phyloP scores from a whole-genome alignment of 176 grass and related monocot species.

The Rhynchospora breviuscula region DNA sequence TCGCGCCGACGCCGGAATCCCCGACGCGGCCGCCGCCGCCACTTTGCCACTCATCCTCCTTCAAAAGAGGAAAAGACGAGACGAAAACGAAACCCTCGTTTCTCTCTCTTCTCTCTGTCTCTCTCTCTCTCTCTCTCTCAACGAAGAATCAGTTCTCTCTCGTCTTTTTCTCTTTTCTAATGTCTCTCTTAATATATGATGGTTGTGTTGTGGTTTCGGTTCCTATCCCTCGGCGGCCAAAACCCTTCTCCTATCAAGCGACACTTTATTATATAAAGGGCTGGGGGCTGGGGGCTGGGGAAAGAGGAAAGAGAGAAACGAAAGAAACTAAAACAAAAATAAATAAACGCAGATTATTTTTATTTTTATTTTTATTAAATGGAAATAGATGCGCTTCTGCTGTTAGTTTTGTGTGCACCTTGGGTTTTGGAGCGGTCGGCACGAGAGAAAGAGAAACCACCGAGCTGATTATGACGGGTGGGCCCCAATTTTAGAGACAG shows the following conservation, averaged over 20 bases:
- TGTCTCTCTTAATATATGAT: background rate
- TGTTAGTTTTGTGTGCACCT: background rate
- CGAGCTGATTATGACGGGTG: background rate
- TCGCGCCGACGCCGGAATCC: slow-evolving; percentile 52
- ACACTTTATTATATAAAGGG: slow-evolving; percentile 5
- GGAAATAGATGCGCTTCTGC: background rate
- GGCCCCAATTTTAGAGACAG: background rate
- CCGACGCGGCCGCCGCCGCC: slow-evolving; percentile 36
- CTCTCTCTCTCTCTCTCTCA: background rate
- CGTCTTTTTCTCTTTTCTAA: background rate
- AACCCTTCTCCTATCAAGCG: slow-evolving; percentile 1
- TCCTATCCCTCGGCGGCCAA: slow-evolving; percentile 26
- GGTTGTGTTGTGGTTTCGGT: background rate
- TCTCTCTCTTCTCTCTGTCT: background rate
- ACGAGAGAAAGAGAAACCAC: background rate
- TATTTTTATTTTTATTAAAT: background rate
- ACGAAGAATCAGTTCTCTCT: background rate
- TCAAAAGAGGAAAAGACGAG: slow-evolving; percentile 7
- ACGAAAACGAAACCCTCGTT: slow-evolving; percentile 2
- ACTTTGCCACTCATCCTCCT: slow-evolving; percentile 22
- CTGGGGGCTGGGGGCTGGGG: background rate
- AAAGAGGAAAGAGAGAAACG: background rate
- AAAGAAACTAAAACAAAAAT: background rate
- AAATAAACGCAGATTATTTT: background rate
- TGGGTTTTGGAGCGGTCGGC: background rate